Evolutionary conservation across 345 rosid species (phyloP).

Genomic region (Anacardium occidentale): DNA sequence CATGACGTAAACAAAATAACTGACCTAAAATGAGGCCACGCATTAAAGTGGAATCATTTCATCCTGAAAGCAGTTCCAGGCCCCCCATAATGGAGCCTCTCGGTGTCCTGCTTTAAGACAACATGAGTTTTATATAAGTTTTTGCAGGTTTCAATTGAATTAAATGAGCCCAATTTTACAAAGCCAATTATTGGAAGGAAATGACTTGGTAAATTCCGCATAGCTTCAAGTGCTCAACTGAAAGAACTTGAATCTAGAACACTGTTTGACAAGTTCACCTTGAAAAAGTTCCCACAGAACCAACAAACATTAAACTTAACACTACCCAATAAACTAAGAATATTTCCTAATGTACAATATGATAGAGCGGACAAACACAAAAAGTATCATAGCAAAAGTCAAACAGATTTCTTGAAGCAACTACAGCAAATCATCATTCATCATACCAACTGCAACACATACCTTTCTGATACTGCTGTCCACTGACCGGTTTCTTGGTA

Average conservation of each 20-base stretch:
- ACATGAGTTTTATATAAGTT: conserved; percentile 93
- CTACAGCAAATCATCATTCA: conserved; percentile 6
- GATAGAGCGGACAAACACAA: conserved; percentile 10
- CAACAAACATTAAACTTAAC: conserved; percentile 32
- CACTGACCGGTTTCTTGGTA: conserved; percentile 60
- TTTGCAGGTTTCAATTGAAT: conserved; percentile 57
- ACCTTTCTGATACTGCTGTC: conserved; percentile 78
- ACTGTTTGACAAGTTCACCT: conserved; percentile 27
- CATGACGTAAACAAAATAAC: conserved; percentile 75
- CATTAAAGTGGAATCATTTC: conserved; percentile 96
- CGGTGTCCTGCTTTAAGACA: conserved; percentile 96
- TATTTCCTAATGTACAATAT: conserved; percentile 5
- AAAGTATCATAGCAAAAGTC: conserved; percentile 7
- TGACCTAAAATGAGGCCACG: conserved; percentile 99
- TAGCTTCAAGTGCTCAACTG: conserved; percentile 45
- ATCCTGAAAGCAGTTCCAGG: conserved; percentile 96
- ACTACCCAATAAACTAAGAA: conserved; percentile 14
- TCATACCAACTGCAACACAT: conserved; percentile 21
- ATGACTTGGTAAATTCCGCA: conserved; percentile 43
- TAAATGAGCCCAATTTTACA: conserved; percentile 64
- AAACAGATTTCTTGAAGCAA: conserved; percentile 11
- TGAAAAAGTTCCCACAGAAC: conserved; percentile 9
- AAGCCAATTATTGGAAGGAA: conserved; percentile 68
- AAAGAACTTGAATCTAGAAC: conserved; percentile 35
- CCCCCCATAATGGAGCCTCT: conserved; percentile 97